Evolutionary conservation across 306 rosid genomes (phyloP).

Genomic region (Vigna angularis): DNA sequence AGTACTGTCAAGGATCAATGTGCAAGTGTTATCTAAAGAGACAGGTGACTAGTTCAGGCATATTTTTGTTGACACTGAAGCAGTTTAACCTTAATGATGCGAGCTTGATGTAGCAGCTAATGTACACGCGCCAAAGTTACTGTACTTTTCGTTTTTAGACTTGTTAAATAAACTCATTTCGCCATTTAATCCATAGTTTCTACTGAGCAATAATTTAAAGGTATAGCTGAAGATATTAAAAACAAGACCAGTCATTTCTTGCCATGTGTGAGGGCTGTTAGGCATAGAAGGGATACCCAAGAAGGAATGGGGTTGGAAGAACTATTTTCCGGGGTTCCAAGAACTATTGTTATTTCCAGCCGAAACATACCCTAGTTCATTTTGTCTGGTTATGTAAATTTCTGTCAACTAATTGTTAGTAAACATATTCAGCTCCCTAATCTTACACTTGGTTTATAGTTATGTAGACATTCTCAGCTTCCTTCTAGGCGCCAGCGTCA

Average conservation of each 20-base stretch:
- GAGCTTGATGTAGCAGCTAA: no score
- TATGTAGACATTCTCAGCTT: slow-evolving; percentile 29
- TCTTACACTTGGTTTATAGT: slow-evolving; percentile 15
- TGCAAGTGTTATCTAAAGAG: no score
- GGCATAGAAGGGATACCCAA: slow-evolving; percentile 20
- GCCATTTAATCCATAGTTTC: not conserved
- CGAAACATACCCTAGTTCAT: slow-evolving; percentile 4
- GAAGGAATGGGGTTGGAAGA: slow-evolving; percentile 1
- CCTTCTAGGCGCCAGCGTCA: slow-evolving; percentile 25
- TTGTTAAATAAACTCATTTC: slow-evolving; percentile 5
- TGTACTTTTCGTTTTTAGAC: not conserved
- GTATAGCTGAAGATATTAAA: slow-evolving; percentile 28
- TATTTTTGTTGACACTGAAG: no score
- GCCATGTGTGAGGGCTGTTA: slow-evolving; percentile 11
- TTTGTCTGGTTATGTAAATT: slow-evolving; percentile 17
- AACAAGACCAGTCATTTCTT: slow-evolving; percentile 24
- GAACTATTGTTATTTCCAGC: slow-evolving; percentile 12
- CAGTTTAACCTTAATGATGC: no score
- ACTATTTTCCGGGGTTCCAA: not conserved
- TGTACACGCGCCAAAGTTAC: not conserved
- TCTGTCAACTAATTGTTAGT: slow-evolving; percentile 26
- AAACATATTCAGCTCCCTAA: slow-evolving; percentile 35
- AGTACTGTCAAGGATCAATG: no score
- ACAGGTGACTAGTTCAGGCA: no score
- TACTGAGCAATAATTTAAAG: slow-evolving; percentile 7